Base-by-base conservation (phyloP, 2,329 filamentous ascomycete species). In the Dothiorella sarmentorum region DNA sequence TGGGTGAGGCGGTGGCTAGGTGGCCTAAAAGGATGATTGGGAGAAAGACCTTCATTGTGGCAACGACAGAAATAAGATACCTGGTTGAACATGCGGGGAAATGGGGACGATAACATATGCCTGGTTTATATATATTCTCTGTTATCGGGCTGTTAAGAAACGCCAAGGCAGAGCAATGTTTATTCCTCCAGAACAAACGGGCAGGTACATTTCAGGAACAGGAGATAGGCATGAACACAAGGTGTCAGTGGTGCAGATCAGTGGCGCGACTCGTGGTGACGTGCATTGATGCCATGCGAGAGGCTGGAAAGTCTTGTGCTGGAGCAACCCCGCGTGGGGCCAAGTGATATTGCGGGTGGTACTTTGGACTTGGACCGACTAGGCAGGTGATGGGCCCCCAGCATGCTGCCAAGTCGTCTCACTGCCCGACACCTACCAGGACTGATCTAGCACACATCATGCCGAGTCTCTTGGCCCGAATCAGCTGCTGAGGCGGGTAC, bases 381-480 rank as follows among this genome's bases (percentile, higher is more conserved):
- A 53, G 49, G 49, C 49, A 53, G 49, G 49, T 53, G n/a, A 40
- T 11, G 49, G 7, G 43, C 15, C 13, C 3, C 43, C 43, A 31
- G 29, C 24, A 20, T 10, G 13, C 33, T n/a, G 49, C 49, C 49
- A 53, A 53, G 49, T 24, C 18, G 49, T 53, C 24, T 53, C 49
- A 27, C 24, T 9, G 11, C 49, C 49, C 7, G 18, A 22, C 33
- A 53, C 49, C 49, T 53, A 29, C 49, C 35, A n/a, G 33, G 33
- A 40, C 49, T 20, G 49, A 27, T 27, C 22, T 53, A 53, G 49
- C 35, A 9, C 49, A 29, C 17, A 22, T 40, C 24, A 27, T 29
- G 49, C 49, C 49, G 22, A 53, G 49, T 40, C 47, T 40, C 49
- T 53, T 53, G 49, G 49, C 49, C 37, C 49, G n/a, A 20, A 20